Evolutionary conservation across 2,329 filamentous ascomycete genomes (phyloP).

Genomic region (Monosporascus sp.): DNA sequence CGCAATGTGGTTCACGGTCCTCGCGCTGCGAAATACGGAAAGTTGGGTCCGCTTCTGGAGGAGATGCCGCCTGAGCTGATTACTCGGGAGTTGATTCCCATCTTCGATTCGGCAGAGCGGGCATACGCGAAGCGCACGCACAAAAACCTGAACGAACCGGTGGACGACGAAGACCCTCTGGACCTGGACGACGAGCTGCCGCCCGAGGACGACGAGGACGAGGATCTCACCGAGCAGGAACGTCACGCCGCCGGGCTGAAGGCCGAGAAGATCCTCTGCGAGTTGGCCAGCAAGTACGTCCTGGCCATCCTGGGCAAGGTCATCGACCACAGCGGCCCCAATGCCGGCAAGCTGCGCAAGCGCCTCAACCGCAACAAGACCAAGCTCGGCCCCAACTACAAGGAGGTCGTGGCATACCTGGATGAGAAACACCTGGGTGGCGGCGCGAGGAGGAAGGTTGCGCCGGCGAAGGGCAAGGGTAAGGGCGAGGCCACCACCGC

Average conservation of each 20-base stretch:
- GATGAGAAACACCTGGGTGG: constrained; percentile 60
- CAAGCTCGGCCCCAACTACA: constrained; percentile 80
- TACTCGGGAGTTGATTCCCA: constrained; percentile 62
- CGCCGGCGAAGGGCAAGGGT: constrained; percentile 34
- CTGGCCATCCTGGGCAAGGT: constrained; percentile 71
- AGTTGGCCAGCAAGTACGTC: constrained; percentile 78
- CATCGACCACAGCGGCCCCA: constrained; percentile 58
- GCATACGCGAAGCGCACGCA: constrained; percentile 66
- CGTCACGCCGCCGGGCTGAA: constrained; percentile 62
- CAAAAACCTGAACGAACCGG: constrained; percentile 56
- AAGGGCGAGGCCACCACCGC: constrained; percentile 20
- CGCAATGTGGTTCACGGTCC: constrained; percentile 45
- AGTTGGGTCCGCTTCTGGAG: constrained; percentile 59
- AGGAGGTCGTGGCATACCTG: constrained; percentile 74
- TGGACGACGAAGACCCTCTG: constrained; percentile 68
- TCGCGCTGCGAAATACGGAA: constrained; percentile 42
- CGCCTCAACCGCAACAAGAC: constrained; percentile 73
- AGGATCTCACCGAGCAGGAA: constrained; percentile 50
- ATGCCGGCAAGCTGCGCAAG: constrained; percentile 59
- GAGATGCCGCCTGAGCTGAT: constrained; percentile 60
- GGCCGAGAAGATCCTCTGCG: constrained; percentile 80
- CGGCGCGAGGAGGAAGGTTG: constrained; percentile 35
- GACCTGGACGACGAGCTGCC: constrained; percentile 54
- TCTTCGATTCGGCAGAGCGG: constrained; percentile 73
- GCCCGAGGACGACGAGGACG: constrained; percentile 54